Conservation (phyloP, 345 rosid genomes). For the Euphorbia tirucalli region DNA sequence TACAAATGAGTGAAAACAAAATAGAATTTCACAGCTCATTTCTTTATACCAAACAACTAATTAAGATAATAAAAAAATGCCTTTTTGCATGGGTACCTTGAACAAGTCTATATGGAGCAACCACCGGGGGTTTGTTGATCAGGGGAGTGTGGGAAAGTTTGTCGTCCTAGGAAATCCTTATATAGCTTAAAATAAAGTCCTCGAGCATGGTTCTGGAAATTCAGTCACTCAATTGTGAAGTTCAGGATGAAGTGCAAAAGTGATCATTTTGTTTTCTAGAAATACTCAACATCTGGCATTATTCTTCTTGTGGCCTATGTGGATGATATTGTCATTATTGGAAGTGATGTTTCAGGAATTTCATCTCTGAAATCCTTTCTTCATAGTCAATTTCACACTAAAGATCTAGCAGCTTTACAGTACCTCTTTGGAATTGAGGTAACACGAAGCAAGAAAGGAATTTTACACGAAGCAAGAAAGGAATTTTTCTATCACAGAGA, state of each 20-base stretch:
- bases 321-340: too few species aligned
- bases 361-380: too few species aligned
- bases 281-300: neutral
- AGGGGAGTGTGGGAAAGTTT: neutral
- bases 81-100: neutral
- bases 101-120: neutral
- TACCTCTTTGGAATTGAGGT: neutral
- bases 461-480: too few species aligned
- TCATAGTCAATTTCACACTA: neutral
- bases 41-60: too few species aligned
- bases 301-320: too few species aligned
- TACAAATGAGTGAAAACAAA: too few species aligned
- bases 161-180: neutral
- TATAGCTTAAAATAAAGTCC: neutral
- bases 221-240: neutral
- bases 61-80: too few species aligned
- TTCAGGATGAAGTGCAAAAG: neutral
- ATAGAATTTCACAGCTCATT: too few species aligned
- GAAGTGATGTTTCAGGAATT: too few species aligned
- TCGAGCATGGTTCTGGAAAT: neutral
- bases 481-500: too few species aligned
- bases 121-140: neutral
- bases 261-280: neutral
- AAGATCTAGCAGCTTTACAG: neutral
- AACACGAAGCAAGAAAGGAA: too few species aligned